Base-by-base conservation (phyloP, 176 grass and related monocot species). In the Hyparrhenia diplandra region DNA sequence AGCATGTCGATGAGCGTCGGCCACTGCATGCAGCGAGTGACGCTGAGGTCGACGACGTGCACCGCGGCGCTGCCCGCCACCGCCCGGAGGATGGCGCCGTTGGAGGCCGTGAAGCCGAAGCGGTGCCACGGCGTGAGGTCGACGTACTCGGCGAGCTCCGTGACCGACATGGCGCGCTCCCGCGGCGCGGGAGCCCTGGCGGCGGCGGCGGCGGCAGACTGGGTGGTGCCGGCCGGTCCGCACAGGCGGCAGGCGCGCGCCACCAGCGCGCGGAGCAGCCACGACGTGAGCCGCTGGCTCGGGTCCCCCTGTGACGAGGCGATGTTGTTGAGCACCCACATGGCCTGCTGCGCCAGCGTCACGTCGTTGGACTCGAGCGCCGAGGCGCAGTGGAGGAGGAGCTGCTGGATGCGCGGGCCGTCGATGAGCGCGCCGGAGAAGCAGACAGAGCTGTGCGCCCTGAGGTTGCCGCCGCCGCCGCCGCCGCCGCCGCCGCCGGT, bases 311-410 rank as follows among this genome's bases (percentile, higher is more conserved):
- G 90, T 4, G 92, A 78, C 4, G 90, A 90, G 14, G 92, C 95
- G 77, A 98, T 98, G 92, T 95, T 98, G 86, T 98, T 93, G 76
- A 98, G 92, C 30, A 98, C 95, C 95, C 95, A 98, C 76, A 98
- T 84, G 75, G 91, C 80, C 84, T 98, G 95, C 81, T 98, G 92
- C 46, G 95, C 90, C 69, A 98, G 95, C 69, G 92, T 98, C 32
- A 89, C 92, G 66, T 98, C 95, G 71, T 98, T 95, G 71, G 84
- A 78, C 86, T 98, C 95, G 21, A 98, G 87, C 52, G 95, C 92
- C 37, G 67, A 85, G 60, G 92, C 90, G 83, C 92, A 98, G 84
- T 98, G 86, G 35, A 94, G 90, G 13, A 98, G 90, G 17, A 98
- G 90, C 76, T 95, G 90, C 90, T 95, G 90, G 82, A 89, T 93